phyloP scores from a whole-genome alignment of 306 rosid genomes.

The Glycyrrhiza uralensis region DNA sequence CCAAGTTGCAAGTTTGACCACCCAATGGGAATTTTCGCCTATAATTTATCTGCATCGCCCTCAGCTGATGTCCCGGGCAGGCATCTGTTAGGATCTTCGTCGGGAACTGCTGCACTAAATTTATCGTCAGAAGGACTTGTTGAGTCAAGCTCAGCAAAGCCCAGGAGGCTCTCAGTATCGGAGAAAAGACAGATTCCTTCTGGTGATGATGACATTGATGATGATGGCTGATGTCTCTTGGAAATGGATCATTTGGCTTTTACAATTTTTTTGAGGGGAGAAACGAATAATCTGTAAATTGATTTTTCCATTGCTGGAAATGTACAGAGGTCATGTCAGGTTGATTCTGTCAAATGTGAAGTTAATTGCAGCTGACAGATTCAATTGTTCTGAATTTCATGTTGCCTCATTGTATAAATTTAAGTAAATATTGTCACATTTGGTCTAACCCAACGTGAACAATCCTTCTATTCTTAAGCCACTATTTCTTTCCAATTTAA shows the following conservation, averaged over 20 bases:
- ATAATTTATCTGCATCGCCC: constrained; percentile 60
- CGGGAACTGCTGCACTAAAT: constrained; percentile 61
- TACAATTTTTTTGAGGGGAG: constrained; percentile 45
- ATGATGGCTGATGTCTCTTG: constrained; percentile 44
- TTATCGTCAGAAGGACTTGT: constrained; percentile 70
- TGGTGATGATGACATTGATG: constrained; percentile 61
- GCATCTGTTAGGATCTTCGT: constrained; percentile 64
- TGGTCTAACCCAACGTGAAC: constrained; percentile 59
- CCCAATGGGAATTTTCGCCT: constrained; percentile 73
- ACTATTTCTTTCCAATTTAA: constrained; percentile 32
- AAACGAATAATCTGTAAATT: constrained; percentile 66
- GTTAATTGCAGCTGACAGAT: constrained; percentile 52
- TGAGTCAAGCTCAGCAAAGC: constrained; percentile 62
- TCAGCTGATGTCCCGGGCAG: constrained; percentile 55
- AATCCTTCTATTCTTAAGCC: constrained; percentile 40
- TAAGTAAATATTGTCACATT: constrained; percentile 62
- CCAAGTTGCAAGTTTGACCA: constrained; percentile 98
- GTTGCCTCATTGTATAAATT: constrained; percentile 61
- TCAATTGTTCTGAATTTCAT: constrained; percentile 55
- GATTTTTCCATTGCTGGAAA: constrained; percentile 67
- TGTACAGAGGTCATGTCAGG: constrained; percentile 68
- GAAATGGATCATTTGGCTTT: constrained; percentile 40
- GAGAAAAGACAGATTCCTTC: constrained; percentile 75
- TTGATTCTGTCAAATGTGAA: constrained; percentile 53
- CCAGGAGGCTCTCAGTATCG: constrained; percentile 72